Base-by-base conservation (phyloP, 1,139 yeast genomes). In the Nakaseomyces delphensis region DNA sequence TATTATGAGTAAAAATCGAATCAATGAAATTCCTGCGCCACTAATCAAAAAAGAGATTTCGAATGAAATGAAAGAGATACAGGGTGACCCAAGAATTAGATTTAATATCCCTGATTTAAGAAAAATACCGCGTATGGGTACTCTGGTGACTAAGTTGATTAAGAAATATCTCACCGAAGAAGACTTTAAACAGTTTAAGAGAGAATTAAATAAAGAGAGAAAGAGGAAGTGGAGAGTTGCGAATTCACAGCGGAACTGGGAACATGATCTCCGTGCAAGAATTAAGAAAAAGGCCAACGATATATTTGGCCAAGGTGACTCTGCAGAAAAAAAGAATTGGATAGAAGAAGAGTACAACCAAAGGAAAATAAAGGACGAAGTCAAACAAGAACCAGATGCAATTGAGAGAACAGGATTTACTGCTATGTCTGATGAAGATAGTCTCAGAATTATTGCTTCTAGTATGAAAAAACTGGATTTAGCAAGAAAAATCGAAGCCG, bases 181-280 rank as follows among this genome's bases (percentile, higher is more conserved):
- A 47, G 93, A 83, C 50, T 71, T 78, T 49, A 68, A 77, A 8
- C 66, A 85, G 35, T 59, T 76, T 21, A 94, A 81, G 44, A 56
- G 51, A 42, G 60, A 55, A 33, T 46, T 59, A 23, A 87, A 87
- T 54, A 71, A 95, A 40, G 91, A 83, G 48, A 71, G 97, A 31
- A 91, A 91, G 65, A 81, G 87, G 65, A 76, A 78, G 52, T 91
- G 97, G 97, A 75, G 97, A 57, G 91, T 79, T 48, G 80, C 77
- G 29, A 87, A 89, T 59, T 74, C 76, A 13, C 83, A 82, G 48
- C 71, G 93, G 49, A 89, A 89, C 59, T 81, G 85, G 64, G 96
- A 86, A 59, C 83, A 84, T 53, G 97, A 89, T 59, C 66, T 89
- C 46, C 71, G 94, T 42, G 76, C 84, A 1, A 69, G 97, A 43